A percentile compares a stretch with the other conserved stretches of the same genome.
phyloP scores from a whole-genome alignment of 805 yeast genomes.

The Saccharomyces paradoxus region DNA sequence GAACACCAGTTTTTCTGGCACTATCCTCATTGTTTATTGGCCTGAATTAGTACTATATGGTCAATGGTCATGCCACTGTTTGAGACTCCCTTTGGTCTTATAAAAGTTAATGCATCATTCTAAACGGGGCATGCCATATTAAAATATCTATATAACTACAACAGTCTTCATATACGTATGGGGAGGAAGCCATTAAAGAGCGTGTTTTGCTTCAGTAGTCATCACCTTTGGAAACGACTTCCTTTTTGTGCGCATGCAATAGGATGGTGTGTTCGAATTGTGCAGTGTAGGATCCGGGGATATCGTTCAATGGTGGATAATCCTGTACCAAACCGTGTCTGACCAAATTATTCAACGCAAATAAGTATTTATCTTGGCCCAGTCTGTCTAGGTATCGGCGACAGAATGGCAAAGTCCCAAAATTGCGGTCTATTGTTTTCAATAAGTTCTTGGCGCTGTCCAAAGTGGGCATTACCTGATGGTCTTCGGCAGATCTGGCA shows the following conservation, averaged over 20 bases:
- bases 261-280: constrained; percentile 93
- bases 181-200: neutral
- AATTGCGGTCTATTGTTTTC: constrained; percentile 63
- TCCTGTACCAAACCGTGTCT: constrained; percentile 83
- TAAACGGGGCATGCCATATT: neutral
- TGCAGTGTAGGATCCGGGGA: constrained; percentile 83
- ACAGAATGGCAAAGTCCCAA: constrained; percentile 95
- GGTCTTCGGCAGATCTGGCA: constrained; percentile 45
- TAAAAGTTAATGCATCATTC: neutral
- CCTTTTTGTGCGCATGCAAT: constrained; percentile 85
- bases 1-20: neutral
- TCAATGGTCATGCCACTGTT: neutral
- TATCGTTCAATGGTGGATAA: constrained; percentile 86
- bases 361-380: constrained; percentile 85
- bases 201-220: constrained; percentile 48
- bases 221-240: constrained; percentile 90
- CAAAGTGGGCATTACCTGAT: constrained; percentile 33
- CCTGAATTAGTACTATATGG: neutral
- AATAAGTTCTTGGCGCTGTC: constrained; percentile 66
- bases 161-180: neutral
- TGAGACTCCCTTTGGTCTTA: neutral
- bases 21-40: neutral
- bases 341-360: constrained; percentile 79
- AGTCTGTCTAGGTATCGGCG: constrained; percentile 85
- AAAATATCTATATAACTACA: neutral